phyloP scores from a whole-genome alignment of 441 rosid species.

The Aquilaria agallochum region DNA sequence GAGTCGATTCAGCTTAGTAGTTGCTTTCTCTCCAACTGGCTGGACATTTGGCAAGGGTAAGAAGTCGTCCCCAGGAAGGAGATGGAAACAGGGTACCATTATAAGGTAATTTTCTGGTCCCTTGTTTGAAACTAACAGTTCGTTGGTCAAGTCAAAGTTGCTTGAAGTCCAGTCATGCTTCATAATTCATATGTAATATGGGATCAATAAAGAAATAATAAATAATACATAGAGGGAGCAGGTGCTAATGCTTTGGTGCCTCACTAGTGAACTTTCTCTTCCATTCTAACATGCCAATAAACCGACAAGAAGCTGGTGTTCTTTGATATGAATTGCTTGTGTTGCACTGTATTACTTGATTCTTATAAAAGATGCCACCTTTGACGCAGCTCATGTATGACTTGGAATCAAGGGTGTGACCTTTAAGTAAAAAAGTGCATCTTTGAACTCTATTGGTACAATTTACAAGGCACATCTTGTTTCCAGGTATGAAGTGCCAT shows the following conservation, averaged over 20 bases:
- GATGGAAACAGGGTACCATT: conserved; percentile 92
- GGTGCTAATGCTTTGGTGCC: too few species aligned
- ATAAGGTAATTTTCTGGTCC: conserved; percentile 51
- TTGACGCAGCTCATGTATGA: neutral
- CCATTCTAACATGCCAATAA: too few species aligned
- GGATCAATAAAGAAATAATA: too few species aligned
- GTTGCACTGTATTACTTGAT: too few species aligned
- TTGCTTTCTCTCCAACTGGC: conserved; percentile 96
- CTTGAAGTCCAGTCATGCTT: too few species aligned
- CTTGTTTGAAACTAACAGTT: neutral
- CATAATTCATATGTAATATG: too few species aligned
- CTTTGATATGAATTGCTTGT: too few species aligned
- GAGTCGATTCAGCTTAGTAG: conserved; percentile 75
- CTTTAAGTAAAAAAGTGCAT: neutral
- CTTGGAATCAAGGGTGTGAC: neutral
- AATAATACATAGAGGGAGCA: too few species aligned
- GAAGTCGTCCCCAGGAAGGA: conserved; percentile 82
- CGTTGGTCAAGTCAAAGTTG: too few species aligned
- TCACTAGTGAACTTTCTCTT: too few species aligned
- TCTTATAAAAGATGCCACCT: neutral
- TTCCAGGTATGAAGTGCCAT: conserved; percentile 91
- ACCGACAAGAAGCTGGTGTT: too few species aligned
- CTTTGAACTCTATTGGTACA: neutral
- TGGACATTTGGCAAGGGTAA: conserved; percentile 87
- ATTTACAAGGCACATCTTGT: neutral